Conservation (phyloP, 2,329 filamentous ascomycete species). For the Paecilomyces sp. region DNA sequence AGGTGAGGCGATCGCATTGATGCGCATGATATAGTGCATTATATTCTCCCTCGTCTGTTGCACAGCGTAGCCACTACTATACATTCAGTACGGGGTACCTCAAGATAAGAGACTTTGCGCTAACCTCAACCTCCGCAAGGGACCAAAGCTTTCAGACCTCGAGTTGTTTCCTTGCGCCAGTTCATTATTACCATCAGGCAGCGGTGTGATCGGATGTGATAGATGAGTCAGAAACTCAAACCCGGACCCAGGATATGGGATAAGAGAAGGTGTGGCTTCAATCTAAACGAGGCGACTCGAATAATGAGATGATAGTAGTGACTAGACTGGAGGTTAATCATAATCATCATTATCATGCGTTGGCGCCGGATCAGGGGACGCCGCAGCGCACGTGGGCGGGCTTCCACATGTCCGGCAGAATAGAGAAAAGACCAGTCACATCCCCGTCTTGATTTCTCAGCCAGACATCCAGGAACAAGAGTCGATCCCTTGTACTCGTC, state of each 20-base stretch:
- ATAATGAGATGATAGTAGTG: no score
- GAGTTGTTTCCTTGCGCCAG: neutral
- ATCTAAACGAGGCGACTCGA: no score
- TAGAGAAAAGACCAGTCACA: neutral
- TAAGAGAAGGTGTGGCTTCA: no score
- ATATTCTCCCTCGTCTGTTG: neutral
- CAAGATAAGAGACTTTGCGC: neutral
- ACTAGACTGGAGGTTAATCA: no score
- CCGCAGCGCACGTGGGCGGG: neutral
- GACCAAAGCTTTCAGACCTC: neutral
- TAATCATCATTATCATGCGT: neutral
- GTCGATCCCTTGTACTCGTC: neutral
- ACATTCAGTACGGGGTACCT: neutral
- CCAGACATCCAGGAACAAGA: neutral
- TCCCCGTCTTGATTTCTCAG: neutral
- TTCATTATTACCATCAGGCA: neutral
- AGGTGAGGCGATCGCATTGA: neutral
- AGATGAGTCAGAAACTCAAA: neutral
- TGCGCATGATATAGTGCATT: neutral
- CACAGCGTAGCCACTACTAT: no score
- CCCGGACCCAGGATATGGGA: neutral
- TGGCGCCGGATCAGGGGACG: neutral
- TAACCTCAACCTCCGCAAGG: neutral
- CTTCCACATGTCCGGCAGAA: neutral
- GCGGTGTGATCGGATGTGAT: neutral